phyloP scores from a whole-genome alignment of 129 eudicot genomes.

The Smallanthus sonchifolius region DNA sequence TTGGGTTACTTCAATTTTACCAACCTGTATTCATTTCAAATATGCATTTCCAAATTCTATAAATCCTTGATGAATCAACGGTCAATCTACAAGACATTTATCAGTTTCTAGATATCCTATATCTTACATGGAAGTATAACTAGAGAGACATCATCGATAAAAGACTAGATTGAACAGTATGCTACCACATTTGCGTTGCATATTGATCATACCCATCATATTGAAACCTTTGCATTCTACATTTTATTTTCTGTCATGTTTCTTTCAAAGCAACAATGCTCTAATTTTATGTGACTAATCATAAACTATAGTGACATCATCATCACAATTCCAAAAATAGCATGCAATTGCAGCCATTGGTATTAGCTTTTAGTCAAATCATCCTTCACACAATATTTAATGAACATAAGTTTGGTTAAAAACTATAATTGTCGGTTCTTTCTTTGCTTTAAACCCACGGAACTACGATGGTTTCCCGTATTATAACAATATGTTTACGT shows the following conservation, averaged over 20 bases:
- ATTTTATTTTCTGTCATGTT: not conserved
- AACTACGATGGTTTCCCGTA: not conserved
- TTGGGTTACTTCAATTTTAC: not conserved
- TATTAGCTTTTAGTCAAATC: not conserved
- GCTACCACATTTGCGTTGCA: not conserved
- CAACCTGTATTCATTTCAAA: not conserved
- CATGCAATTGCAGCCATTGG: not conserved
- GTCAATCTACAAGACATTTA: not conserved
- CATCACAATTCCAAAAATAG: not conserved
- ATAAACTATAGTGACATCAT: not conserved
- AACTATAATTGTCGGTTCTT: not conserved
- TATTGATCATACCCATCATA: not conserved
- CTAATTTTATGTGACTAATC: not conserved
- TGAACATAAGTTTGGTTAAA: not conserved
- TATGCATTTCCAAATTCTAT: not conserved
- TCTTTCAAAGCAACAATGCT: not conserved
- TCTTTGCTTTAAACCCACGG: not conserved
- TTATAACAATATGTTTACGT: not conserved
- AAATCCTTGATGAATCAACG: not conserved
- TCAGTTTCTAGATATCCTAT: not conserved
- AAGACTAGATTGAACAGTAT: not conserved
- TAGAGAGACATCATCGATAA: not conserved
- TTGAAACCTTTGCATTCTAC: not conserved
- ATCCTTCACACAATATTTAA: not conserved
- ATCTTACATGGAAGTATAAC: not conserved